Percentiles rank a stretch among this genome's conserved stretches.
These are phyloP conservation scores for Cenchrus purpureus DNA, from an alignment of 176 grass and related monocot genomes.

Conservation along the genomic window DNA sequence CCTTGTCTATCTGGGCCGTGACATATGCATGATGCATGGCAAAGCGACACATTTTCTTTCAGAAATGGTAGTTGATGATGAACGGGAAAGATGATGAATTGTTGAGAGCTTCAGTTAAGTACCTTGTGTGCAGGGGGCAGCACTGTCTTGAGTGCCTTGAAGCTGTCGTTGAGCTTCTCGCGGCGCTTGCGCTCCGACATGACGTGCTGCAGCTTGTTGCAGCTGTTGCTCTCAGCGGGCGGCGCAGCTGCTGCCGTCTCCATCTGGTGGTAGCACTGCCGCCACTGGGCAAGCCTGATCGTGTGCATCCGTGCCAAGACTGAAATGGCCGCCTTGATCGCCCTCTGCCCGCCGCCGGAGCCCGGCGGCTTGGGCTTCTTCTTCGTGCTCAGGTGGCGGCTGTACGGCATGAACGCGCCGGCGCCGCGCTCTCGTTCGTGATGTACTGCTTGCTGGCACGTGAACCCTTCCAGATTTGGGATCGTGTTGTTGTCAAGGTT, in stretches of 20 bases:
- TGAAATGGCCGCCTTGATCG: constrained; percentile 28
- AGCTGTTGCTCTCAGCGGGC: not conserved
- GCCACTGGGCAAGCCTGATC: constrained; percentile 7
- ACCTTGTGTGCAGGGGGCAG: constrained; percentile 47
- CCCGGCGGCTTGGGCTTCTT: not conserved
- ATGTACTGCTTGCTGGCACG: not conserved
- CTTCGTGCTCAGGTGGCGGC: constrained; percentile 11
- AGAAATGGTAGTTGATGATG: not conserved
- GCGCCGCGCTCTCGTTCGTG: not conserved
- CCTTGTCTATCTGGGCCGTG: constrained; percentile 47
- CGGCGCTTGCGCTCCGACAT: constrained; percentile 57
- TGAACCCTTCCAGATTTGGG: not conserved
- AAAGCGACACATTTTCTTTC: not conserved
- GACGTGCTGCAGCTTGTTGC: constrained; percentile 45
- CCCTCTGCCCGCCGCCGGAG: constrained; percentile 34
- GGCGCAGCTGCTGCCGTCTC: not conserved
- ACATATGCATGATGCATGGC: too few relatives aligned
- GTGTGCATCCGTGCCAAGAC: constrained; percentile 17
- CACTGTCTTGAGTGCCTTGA: constrained; percentile 42
- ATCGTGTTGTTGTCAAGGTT: not conserved
- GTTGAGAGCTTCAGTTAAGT: not conserved
- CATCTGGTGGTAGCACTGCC: constrained; percentile 18
- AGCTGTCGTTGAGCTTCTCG: constrained; percentile 53
- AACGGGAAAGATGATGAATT: not conserved
- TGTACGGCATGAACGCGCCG: constrained; percentile 33